phyloP scores from a whole-genome alignment of 768 basidiomycete genomes.

The Lactifluus hygrophoroides region DNA sequence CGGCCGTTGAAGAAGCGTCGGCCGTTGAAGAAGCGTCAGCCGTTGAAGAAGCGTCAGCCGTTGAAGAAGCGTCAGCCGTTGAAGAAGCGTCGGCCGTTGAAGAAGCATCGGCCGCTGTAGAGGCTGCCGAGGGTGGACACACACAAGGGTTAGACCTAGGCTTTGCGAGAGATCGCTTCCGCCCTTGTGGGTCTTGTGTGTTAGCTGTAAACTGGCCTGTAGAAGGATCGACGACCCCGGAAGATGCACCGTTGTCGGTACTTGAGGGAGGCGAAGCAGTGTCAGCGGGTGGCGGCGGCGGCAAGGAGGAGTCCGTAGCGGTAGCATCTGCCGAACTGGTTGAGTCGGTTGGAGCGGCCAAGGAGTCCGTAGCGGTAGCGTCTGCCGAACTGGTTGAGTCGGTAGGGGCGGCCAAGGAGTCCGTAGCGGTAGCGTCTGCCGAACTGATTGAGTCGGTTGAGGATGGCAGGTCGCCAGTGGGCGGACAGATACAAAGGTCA shows the following conservation, averaged over 20 bases:
- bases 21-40: no score
- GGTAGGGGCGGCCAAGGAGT: background rate
- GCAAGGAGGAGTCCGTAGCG: background rate
- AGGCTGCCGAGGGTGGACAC: no score
- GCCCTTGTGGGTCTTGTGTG: background rate
- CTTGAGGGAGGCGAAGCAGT: background rate
- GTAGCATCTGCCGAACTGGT: background rate
- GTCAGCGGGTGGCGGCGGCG: background rate
- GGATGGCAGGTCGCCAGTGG: no score
- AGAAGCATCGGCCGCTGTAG: no score
- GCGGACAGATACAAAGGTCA: no score
- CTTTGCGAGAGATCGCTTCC: constrained; percentile 15
- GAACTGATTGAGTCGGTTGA: background rate
- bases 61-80: no score
- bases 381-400: background rate
- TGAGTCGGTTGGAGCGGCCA: background rate
- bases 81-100: no score
- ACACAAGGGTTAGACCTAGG: no score
- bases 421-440: background rate
- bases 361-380: background rate
- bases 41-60: background rate
- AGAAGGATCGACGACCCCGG: background rate
- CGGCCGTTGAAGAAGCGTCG: no score
- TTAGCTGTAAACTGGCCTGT: constrained; percentile 4
- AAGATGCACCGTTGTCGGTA: background rate